Base-by-base conservation (phyloP, 345 rosid species). In the Eucalyptus cloeziana region DNA sequence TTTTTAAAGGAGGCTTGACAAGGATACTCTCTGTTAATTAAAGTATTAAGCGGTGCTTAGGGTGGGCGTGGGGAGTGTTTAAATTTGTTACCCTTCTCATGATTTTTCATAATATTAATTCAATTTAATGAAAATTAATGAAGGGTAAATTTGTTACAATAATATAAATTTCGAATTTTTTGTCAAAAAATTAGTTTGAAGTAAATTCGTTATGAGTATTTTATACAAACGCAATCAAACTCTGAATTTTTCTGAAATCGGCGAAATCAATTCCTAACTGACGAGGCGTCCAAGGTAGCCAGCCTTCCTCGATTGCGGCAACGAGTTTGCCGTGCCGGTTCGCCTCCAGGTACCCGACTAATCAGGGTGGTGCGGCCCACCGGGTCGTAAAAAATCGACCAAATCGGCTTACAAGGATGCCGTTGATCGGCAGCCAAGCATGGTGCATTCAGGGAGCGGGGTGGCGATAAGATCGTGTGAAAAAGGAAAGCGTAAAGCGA, bases 221-320 rank as follows among this genome's bases (percentile, higher is more conserved):
- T 15, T 10, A 67, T 15, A 67, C 40, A 67, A 67, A n/a, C 3
- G 0, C 76, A 67, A 67, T 67, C 21, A 15, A n/a, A n/a, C 21
- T 67, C 3, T 3, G 4, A 64, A 7, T n/a, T 2, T 64, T n/a
- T 8, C 0, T 7, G 4, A 64, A 64, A n/a, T 8, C 0, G 3
- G 76, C 14, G 6, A 31, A 14, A 64, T 64, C 21, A n/a, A 64
- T 31, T 64, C 21, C 24, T 52, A 52, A 19, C 3, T 14, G 5
- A 64, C 5, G 19, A 14, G 21, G 2, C 1, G 1, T 67, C 76
- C 40, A 15, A n/a, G 5, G 10, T n/a, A n/a, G 71, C 33, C 25
- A 52, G 10, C 10, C 10, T 52, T 25, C 58, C 13, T 62, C 2
- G 9, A 13, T 30, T n/a, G 4, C 0, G 3, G 30, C 19, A n/a